Base-by-base conservation (phyloP, 257 asterid genomes). In the Catharanthus roseus region DNA sequence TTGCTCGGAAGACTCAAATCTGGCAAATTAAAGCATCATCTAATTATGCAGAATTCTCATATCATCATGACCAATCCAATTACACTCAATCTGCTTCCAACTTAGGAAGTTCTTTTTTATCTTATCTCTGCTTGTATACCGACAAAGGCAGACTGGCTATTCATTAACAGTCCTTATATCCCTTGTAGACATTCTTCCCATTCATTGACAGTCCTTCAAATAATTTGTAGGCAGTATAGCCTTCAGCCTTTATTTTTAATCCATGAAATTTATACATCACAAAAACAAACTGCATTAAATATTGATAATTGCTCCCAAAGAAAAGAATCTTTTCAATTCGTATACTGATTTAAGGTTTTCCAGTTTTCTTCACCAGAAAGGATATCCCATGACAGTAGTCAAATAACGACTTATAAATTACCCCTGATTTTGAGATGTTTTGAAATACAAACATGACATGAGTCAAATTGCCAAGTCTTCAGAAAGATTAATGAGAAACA, bases 301-400 rank as follows among this genome's bases (percentile, higher is more conserved):
- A 45, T 45, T 45, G 19, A 45, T 45, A 45, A 8, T 42, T 13
- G 21, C 47, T 11, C 51, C 51, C 51, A 45, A 13, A 45, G 51
- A 45, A 44, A 44, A 45, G 19, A 45, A 13, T 13, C 51, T 45
- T 11, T 45, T 13, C 19, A 1, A 45, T 12, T 0, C 15, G 19
- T 45, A 45, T 12, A 19, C 12, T 45, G 51, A 45, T 45, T 5
- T 45, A 6, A 45, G 15, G 18, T 76, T 69, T 80, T 85, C n/a
- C n/a, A 72, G 68, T 79, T 74, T 80, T 79, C 83, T 65, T 55
- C 71, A 78, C 50, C 54, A n/a, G 85, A 74, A 60, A 60, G 62
- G 39, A 49, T 13, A 45, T 13, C 51, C 10, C 12, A 45, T 45
- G 51, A 45, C 19, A 45, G 15, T 45, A 6, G 2, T 45, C 18